Evolutionary conservation across 106 monocot genomes (phyloP).

Genomic region (Cymbidium sinense): DNA sequence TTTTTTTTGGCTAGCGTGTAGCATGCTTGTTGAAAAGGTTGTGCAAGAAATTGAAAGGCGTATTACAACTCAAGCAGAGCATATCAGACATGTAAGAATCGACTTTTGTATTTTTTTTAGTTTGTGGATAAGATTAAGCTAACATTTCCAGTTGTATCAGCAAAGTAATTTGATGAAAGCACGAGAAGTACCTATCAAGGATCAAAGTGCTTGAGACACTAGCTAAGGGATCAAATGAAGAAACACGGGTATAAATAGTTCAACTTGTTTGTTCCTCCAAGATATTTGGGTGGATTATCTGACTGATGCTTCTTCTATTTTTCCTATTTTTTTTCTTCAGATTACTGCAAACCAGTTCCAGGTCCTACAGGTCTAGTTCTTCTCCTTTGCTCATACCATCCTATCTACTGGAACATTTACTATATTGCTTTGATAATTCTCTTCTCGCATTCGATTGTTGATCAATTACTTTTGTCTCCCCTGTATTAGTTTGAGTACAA

Average conservation of each 20-base stretch:
- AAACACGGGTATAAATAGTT: conserved; percentile 29
- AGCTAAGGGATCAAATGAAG: conserved; percentile 45
- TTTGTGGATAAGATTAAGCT: conserved; percentile 2
- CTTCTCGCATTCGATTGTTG: not conserved
- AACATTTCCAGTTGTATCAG: conserved; percentile 16
- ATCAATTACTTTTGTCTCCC: not conserved
- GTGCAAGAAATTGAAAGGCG: conserved; percentile 80
- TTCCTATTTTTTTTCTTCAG: conserved; percentile 16
- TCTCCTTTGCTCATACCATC: not conserved
- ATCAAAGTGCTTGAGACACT: conserved; percentile 71
- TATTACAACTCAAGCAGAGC: conserved; percentile 70
- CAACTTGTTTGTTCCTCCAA: not conserved
- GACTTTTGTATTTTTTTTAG: not conserved
- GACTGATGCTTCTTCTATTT: conserved; percentile 4
- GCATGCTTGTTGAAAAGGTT: conserved; percentile 56
- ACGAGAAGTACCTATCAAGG: conserved; percentile 72
- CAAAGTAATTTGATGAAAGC: conserved; percentile 62
- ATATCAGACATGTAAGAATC: conserved; percentile 68
- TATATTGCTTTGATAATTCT: not conserved
- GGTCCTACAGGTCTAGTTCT: conserved; percentile 29
- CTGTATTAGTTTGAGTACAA: not conserved
- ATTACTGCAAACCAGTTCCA: conserved; percentile 26
- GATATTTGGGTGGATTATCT: not conserved
- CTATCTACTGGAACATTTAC: not conserved
- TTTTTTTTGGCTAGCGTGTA: conserved; percentile 31